Percentiles rank a stretch among this genome's conserved stretches.
Evolutionary conservation across 2,329 filamentous ascomycete species (phyloP).

Genomic region (Fusarium newnesense): DNA sequence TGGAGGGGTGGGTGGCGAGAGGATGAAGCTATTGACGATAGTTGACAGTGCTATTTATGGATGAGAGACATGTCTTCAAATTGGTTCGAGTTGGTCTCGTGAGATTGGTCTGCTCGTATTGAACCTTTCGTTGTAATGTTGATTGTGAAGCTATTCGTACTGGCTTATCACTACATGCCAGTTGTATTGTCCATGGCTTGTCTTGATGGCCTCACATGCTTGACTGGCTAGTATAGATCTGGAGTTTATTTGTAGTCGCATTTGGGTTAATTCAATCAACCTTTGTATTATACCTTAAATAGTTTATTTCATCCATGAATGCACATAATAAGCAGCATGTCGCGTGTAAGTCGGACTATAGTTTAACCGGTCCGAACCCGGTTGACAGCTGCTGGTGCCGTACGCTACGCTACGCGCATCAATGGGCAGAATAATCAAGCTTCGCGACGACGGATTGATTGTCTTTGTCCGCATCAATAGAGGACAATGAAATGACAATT

Average conservation of each 20-base stretch:
- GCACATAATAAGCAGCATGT: neutral
- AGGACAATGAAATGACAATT: slow-evolving; percentile 31
- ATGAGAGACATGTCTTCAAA: neutral
- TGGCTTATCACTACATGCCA: neutral
- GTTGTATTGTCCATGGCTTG: no score
- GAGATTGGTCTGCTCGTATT: neutral
- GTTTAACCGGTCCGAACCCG: slow-evolving; percentile 27
- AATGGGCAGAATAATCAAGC: slow-evolving; percentile 31
- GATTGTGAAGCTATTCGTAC: neutral
- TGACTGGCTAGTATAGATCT: neutral
- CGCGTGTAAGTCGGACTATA: slow-evolving; percentile 40
- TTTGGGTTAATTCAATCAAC: neutral
- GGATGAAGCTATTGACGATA: neutral
- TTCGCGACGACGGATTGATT: slow-evolving; percentile 35
- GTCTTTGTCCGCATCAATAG: slow-evolving; percentile 37
- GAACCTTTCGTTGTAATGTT: neutral
- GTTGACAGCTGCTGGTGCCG: slow-evolving; percentile 26
- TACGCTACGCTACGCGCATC: slow-evolving; percentile 34
- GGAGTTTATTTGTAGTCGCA: neutral
- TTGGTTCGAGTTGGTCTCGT: neutral
- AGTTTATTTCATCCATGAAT: neutral
- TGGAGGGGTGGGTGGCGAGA: neutral
- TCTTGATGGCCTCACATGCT: no score
- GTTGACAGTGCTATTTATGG: neutral
- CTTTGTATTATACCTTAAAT: neutral